These are phyloP conservation scores for Aristolochia fimbriata DNA, from an alignment of 164 flowering plant species.

Conservation along the genomic window DNA sequence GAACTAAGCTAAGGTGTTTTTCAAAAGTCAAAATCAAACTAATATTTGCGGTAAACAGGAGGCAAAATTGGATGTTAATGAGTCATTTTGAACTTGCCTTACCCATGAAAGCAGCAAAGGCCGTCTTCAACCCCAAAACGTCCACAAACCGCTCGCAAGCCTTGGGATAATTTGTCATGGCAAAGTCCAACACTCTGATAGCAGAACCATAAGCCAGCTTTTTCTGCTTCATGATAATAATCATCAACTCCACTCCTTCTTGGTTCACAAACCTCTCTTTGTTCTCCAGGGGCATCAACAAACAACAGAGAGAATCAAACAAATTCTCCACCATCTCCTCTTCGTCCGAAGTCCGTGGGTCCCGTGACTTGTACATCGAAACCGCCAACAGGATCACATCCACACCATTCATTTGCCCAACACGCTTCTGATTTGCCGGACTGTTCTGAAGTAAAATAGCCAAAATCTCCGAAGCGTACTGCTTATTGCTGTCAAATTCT, in stretches of 20 bases:
- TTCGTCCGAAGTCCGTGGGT: slow-evolving; percentile 83
- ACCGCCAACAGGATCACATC: slow-evolving; percentile 89
- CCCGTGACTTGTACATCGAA: slow-evolving; percentile 80
- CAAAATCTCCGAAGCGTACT: slow-evolving; percentile 88
- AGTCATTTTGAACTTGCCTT: slow-evolving; percentile 70
- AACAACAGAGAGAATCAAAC: slow-evolving; percentile 90
- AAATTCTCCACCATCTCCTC: slow-evolving; percentile 97
- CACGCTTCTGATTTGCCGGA: slow-evolving; percentile 65
- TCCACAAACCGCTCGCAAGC: slow-evolving; percentile 96
- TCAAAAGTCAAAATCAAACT: no score
- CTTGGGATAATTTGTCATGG: slow-evolving; percentile 91
- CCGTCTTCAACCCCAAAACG: slow-evolving; percentile 95
- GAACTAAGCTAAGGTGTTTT: no score
- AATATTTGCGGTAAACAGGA: no score
- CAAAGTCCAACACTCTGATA: slow-evolving; percentile 83
- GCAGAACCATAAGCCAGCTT: slow-evolving; percentile 92
- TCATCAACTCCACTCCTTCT: slow-evolving; percentile 97
- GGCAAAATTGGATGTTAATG: not conserved
- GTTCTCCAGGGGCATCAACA: slow-evolving; percentile 98
- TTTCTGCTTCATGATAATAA: slow-evolving; percentile 98
- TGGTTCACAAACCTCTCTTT: slow-evolving; percentile 94
- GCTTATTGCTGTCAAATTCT: slow-evolving; percentile 92
- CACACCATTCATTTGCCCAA: slow-evolving; percentile 96
- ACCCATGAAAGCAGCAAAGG: slow-evolving; percentile 98
- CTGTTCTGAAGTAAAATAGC: slow-evolving; percentile 91